Base-by-base conservation (phyloP, 352 stramenopile species). In the Porosira glacialis region DNA sequence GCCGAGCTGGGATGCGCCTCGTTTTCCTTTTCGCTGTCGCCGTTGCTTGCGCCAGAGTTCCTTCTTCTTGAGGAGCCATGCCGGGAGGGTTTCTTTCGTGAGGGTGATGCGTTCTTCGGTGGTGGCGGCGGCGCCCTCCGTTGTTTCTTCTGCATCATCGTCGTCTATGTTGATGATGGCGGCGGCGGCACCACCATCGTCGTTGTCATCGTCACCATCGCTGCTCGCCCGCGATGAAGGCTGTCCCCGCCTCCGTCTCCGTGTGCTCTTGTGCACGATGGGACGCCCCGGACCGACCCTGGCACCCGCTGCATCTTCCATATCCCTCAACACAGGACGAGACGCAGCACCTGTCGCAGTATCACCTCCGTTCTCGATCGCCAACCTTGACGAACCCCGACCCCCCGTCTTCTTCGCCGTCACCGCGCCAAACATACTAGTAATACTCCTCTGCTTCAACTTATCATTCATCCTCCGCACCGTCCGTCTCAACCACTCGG, bases 401-500 rank as follows among this genome's bases (percentile, higher is more conserved):
- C n/a, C n/a, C 28, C 19, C 52, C 6, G 57, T n/a, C 41, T 35
- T 62, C 27, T 80, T 82, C 19, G 33, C 15, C 8, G 59, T 61
- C 1, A 53, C 47, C 19, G 30, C 36, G 27, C 38, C 55, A 70
- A 98, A 95, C 39, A 97, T 95, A 53, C 90, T 85, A n/a, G 84
- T 90, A 66, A 99, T 96, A 30, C 81, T 93, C 43, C 70, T 75
- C 77, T 97, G 93, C 60, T 94, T 88, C 47, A 86, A 90, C 6
- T 60, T 64, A 65, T 94, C 87, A 58, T 89, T 89, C 66, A 89
- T 91, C 57, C 95, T 93, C 56, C 96, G 89, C 30, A 95, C 90
- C 70, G 95, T 92, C 45, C 92, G 93, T 4, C 93, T 81, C 70
- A 99, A 93, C 96, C 96, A 99, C 36, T 97, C 93, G 10, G 96